A percentile compares a stretch with the other conserved stretches of the same genome.
These are phyloP conservation scores for Passiflora organensis DNA, from an alignment of 345 rosid genomes.

Conservation along the genomic window DNA sequence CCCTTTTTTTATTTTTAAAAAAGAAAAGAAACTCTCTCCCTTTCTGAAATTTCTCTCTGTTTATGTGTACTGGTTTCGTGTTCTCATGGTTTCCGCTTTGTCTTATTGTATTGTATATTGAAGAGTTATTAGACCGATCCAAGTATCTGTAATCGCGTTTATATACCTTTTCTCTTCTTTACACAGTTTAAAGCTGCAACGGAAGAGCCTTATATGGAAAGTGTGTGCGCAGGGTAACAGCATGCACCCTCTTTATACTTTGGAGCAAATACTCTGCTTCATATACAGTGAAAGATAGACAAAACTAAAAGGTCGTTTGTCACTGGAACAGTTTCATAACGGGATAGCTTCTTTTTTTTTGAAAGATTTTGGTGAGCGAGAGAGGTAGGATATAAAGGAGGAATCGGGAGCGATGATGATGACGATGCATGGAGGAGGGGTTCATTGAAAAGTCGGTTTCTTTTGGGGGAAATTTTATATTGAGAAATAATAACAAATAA, in stretches of 20 bases:
- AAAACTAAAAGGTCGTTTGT: neutral
- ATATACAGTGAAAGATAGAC: slow-evolving; percentile 16
- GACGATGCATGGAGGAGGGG: slow-evolving; percentile 2
- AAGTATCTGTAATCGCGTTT: too few species aligned
- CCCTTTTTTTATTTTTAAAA: slow-evolving; percentile 3
- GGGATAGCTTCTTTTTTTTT: slow-evolving; percentile 3
- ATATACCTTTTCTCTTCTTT: too few species aligned
- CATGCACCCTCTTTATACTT: slow-evolving; percentile 53
- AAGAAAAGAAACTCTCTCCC: slow-evolving; percentile 3
- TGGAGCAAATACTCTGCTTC: slow-evolving; percentile 26
- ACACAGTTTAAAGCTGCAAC: slow-evolving; percentile 75
- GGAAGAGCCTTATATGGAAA: slow-evolving; percentile 61
- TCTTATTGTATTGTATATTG: neutral
- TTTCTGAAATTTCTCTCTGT: neutral
- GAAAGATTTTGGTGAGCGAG: slow-evolving; percentile 12
- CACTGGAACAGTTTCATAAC: neutral
- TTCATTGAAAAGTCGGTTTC: slow-evolving; percentile 55
- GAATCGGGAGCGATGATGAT: slow-evolving; percentile 6
- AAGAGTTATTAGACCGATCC: neutral
- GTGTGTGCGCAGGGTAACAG: slow-evolving; percentile 62
- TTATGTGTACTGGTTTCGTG: slow-evolving; percentile 40
- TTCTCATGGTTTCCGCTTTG: slow-evolving; percentile 34
- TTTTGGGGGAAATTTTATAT: slow-evolving; percentile 20
- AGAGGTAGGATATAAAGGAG: slow-evolving; percentile 4
- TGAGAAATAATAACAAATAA: slow-evolving; percentile 14